Base-by-base conservation (phyloP, 257 asterid genomes). In the Plantago major region DNA sequence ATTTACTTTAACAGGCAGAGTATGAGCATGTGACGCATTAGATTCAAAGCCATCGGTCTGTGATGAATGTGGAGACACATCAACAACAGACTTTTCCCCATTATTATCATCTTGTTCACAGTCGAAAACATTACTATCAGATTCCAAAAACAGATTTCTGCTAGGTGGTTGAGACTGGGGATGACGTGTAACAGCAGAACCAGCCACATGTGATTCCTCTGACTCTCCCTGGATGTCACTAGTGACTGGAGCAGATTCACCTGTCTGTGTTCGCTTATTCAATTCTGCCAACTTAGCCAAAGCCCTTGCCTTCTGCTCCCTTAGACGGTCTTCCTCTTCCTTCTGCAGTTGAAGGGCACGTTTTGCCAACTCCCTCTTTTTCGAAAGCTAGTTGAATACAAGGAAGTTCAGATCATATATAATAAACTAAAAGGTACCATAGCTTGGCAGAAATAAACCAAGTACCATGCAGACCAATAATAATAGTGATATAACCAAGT, bases 221-320 rank as follows among this genome's bases (percentile, higher is more conserved):
- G 58, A 72, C 71, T 71, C 89, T 46, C 52, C 71, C 56, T 55
- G 73, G 55, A 48, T 52, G 38, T 67, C 64, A 56, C 3, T 33
- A 33, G 46, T 67, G 40, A 46, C 82, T 19, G 19, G 60, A 52
- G 44, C 66, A 77, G 81, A 55, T 78, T 79, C 93, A 64, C 83
- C 84, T 46, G 79, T 72, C 55, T 68, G 82, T 60, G 83, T 70
- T 44, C 96, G 88, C 62, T 94, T 78, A 71, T 93, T 88, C 81
- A 93, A 74, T 78, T 93, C 99, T 75, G 89, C 96, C 74, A 93
- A 75, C 78, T 93, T 93, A 64, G 96, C 97, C 9, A 77, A 75
- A 72, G 96, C 97, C 77, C 89, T 93, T 62, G 96, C 96, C 78
- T 71, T 93, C 81, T 89, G 95, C 71, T 93, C 96, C 72, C 80